These are phyloP conservation scores for Sarcodon aspratus DNA, from an alignment of 768 basidiomycete genomes.

Conservation along the genomic window DNA sequence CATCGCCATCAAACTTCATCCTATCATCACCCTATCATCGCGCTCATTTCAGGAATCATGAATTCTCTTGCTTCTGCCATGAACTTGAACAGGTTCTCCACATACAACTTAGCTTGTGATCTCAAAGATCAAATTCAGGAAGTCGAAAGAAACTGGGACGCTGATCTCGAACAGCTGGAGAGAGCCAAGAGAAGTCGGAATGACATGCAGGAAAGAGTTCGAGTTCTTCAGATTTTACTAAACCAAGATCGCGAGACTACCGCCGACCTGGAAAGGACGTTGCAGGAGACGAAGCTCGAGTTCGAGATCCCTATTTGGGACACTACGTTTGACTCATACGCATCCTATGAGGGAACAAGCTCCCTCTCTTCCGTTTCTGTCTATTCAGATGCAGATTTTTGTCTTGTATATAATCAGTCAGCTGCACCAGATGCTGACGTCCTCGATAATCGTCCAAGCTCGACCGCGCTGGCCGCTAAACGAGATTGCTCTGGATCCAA, in stretches of 20 bases:
- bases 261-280: background rate
- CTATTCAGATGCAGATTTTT: background rate
- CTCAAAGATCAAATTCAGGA: background rate
- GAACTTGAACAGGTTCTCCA: no score
- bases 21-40: background rate
- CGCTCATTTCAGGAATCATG: background rate
- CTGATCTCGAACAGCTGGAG: background rate
- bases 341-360: background rate
- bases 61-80: background rate
- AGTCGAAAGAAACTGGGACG: background rate
- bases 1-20: background rate
- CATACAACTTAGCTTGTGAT: background rate
- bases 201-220: background rate
- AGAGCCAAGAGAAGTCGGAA: background rate
- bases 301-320: background rate
- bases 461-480: background rate
- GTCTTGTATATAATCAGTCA: background rate
- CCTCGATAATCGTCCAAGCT: background rate
- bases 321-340: background rate
- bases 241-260: background rate
- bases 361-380: background rate
- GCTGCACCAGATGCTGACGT: background rate
- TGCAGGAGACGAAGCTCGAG: background rate
- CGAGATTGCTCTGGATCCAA: background rate
- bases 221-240: background rate